Conservation (phyloP, 768 basidiomycete genomes). For the Clitopilus passeckerianus region DNA sequence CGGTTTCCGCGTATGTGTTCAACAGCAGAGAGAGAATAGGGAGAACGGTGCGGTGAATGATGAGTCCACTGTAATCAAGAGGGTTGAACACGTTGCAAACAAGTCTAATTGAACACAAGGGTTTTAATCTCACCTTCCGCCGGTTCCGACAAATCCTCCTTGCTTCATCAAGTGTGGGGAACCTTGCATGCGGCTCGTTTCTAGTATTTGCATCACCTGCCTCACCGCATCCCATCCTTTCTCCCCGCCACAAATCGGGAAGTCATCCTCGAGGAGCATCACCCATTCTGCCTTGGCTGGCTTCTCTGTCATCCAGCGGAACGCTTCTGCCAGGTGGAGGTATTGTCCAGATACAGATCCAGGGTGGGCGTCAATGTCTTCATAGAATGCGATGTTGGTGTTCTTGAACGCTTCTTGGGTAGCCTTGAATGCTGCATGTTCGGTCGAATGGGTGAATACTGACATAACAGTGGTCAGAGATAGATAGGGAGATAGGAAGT, state of each 20-base stretch:
- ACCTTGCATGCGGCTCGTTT: conserved; percentile 12
- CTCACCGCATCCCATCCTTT: conserved; percentile 24
- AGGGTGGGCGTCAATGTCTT: conserved; percentile 24
- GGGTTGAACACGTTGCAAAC: not conserved
- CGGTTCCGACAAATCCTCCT: conserved; percentile 36
- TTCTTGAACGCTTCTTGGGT: conserved; percentile 17
- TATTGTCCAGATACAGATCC: conserved; percentile 25
- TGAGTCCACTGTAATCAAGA: conserved; percentile 26
- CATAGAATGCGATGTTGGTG: conserved; percentile 19
- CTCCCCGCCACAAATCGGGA: conserved; percentile 32
- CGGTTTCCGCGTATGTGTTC: conserved; percentile 21
- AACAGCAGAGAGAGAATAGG: conserved; percentile 27
- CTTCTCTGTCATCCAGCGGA: conserved; percentile 25
- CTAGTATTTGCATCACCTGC: conserved; percentile 25
- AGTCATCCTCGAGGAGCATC: conserved; percentile 40
- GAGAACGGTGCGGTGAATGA: conserved; percentile 30
- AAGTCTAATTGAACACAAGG: not conserved
- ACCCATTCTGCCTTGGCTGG: conserved; percentile 29
- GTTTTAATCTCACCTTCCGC: conserved; percentile 27
- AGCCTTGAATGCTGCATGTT: conserved; percentile 25
- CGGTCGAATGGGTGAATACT: conserved; percentile 31
- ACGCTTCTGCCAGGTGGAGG: conserved; percentile 35
- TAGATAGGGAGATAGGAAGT: conserved; percentile 30
- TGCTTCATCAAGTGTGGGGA: conserved; percentile 14
- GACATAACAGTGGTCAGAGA: conserved; percentile 24